Evolutionary conservation across 192 early-diverging fungal species (phyloP).

Genomic region (Phycomyces nitens): DNA sequence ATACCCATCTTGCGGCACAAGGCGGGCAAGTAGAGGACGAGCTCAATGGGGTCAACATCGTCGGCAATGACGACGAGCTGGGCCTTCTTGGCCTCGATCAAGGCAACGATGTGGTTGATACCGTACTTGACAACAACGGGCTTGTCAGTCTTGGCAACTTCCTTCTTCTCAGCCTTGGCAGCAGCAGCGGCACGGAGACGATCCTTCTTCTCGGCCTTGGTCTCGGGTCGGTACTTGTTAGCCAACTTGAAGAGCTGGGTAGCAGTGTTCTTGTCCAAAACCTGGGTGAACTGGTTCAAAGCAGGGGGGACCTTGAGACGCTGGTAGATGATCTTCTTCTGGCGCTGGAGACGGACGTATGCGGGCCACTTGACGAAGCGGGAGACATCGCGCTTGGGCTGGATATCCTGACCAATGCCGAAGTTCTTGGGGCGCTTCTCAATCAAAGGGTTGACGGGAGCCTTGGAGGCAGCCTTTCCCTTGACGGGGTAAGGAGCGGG

Average conservation of each 20-base stretch:
- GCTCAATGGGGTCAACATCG: constrained; percentile 99
- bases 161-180: constrained; percentile 85
- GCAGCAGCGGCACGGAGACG: constrained; percentile 88
- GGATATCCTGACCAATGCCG: constrained; percentile 95
- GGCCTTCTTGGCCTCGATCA: constrained; percentile 99
- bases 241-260: constrained; percentile 97
- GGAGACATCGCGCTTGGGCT: constrained; percentile 90
- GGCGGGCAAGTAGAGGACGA: constrained; percentile 98
- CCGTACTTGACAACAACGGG: constrained; percentile 97
- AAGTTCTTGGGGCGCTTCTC: constrained; percentile 94
- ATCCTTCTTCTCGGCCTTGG: constrained; percentile 91
- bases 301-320: constrained; percentile 99
- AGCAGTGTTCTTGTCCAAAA: constrained; percentile 98
- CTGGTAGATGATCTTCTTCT: constrained; percentile 94
- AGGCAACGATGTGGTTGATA: constrained; percentile 98
- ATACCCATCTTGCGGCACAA: constrained; percentile 99
- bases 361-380: constrained; percentile 99
- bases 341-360: constrained; percentile 98
- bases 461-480: constrained; percentile 68
- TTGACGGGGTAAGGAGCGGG: constrained; percentile 76
- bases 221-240: constrained; percentile 99
- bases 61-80: constrained; percentile 98
- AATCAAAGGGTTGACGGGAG: constrained; percentile 79
- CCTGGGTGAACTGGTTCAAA: constrained; percentile 99
- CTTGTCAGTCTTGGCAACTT: constrained; percentile 81